Conservation (phyloP, 129 eudicot species). For the Arctium lappa region DNA sequence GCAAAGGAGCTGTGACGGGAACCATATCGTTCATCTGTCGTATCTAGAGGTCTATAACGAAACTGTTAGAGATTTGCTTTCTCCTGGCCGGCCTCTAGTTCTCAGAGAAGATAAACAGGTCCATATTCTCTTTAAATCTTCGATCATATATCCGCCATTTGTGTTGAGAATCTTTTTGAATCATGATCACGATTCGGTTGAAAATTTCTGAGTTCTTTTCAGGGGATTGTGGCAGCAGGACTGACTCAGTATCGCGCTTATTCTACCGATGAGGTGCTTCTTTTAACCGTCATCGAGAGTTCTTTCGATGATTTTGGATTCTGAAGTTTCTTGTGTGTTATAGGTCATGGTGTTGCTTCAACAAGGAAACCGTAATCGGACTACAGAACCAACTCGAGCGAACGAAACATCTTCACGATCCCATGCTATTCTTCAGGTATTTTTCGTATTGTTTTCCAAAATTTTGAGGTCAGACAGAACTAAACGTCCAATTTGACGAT, state of each 20-base stretch:
- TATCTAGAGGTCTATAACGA: conserved; percentile 92
- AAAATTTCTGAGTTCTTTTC: conserved; percentile 8
- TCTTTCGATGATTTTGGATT: neutral
- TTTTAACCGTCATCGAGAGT: neutral
- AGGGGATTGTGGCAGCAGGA: conserved; percentile 90
- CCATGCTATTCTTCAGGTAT: conserved; percentile 90
- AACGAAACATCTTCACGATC: conserved; percentile 90
- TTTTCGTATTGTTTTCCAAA: neutral
- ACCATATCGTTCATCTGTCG: conserved; percentile 73
- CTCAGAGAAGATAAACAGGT: conserved; percentile 95
- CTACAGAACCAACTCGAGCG: conserved; percentile 89
- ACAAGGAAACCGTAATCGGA: conserved; percentile 79
- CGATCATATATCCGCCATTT: neutral
- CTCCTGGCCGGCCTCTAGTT: conserved; percentile 83
- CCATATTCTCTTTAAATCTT: neutral
- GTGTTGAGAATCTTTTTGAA: neutral
- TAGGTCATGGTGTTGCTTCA: conserved; percentile 87
- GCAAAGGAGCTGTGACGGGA: conserved; percentile 73
- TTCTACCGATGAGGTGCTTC: conserved; percentile 70
- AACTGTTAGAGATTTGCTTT: conserved; percentile 86
- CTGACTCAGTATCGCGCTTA: conserved; percentile 81
- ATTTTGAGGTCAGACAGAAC: too few relatives aligned
- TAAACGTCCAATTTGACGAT: too few relatives aligned
- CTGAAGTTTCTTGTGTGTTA: neutral
- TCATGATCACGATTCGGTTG: neutral